phyloP scores from a whole-genome alignment of 2,329 filamentous ascomycete species.

The Apiospora phragmitis region DNA sequence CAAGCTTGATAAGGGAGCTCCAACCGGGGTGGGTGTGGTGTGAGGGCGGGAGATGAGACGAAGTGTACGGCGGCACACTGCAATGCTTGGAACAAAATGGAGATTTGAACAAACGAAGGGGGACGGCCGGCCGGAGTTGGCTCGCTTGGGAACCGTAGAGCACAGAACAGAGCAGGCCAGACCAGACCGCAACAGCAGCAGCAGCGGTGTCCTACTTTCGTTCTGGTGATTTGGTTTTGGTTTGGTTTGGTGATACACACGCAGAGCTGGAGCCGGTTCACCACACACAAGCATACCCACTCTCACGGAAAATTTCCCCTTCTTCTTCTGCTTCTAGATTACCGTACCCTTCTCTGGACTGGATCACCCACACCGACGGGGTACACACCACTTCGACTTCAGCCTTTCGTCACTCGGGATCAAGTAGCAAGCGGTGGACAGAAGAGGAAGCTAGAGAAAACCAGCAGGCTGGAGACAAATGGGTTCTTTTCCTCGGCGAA shows the following conservation, averaged over 20 bases:
- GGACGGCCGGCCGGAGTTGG: background rate
- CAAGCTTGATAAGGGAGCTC: constrained; percentile 12
- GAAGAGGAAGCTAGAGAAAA: constrained; percentile 6
- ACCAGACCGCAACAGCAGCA: background rate
- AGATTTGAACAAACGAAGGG: background rate
- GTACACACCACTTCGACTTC: constrained; percentile 10
- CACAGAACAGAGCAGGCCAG: background rate
- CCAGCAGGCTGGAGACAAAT: constrained; percentile 3
- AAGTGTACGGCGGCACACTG: constrained; percentile 13
- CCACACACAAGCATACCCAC: constrained; percentile 2
- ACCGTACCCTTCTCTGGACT: background rate
- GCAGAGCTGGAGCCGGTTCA: background rate
- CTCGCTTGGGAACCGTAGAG: background rate
- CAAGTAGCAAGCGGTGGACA: constrained; percentile 5
- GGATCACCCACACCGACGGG: background rate
- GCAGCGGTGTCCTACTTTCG: background rate
- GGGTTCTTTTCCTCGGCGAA: constrained; percentile 10
- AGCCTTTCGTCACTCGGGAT: constrained; percentile 10
- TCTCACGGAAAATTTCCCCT: background rate
- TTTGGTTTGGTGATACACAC: background rate
- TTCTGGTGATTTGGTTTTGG: background rate
- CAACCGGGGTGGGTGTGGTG: background rate
- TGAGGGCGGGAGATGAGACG: constrained; percentile 7
- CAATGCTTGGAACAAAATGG: constrained; percentile 10
- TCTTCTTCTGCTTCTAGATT: constrained; percentile 6